Evolutionary conservation across 1,284 basidiomycete species (phyloP), one percentile per base, ranked within the genome.

Genomic region (Cutaneotrichosporon sp.): DNA sequence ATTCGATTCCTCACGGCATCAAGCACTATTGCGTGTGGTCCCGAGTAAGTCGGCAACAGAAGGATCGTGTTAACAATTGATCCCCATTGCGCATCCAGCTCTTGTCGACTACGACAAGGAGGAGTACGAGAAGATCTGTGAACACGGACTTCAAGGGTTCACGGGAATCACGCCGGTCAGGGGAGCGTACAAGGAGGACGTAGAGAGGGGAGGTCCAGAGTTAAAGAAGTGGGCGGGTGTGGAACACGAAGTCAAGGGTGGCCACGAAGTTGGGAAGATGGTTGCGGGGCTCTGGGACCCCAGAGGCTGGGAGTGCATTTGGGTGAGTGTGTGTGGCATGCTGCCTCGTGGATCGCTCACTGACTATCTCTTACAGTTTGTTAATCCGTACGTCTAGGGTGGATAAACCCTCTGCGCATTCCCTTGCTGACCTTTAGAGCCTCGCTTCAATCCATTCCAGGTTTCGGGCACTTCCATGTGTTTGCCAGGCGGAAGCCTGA

Each of bases 391-490:
- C n/a, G n/a, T n/a, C n/a, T n/a, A n/a, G n/a, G n/a, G n/a, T n/a
- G n/a, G n/a, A n/a, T n/a, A n/a, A n/a, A n/a, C n/a, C n/a, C n/a
- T n/a, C n/a, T n/a, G n/a, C n/a, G n/a, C n/a, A n/a, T n/a, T n/a
- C n/a, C n/a, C n/a, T n/a, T n/a, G n/a, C n/a, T n/a, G n/a, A n/a
- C n/a, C n/a, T n/a, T n/a, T n/a, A n/a, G n/a, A 10, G 34, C 54
- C 3, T 54, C 67, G 7, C 60, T 75, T 5, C 74, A 75, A 57
- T 66, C 63, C 10, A 66, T 75, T 7, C 70, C 66, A 3, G 70
- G 70, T 0, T 67, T 72, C 32, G 69, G 69, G 7, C 74, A 75
- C 53, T 71, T 72, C 52, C 74, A 75, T 55, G 66, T 75, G 24
- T 70, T 75, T 53, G 74, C 70, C 8, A 44, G 71, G 14, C 52